Evolutionary conservation across 768 basidiomycete species (phyloP), one percentile per base, ranked within the genome.

Genomic region (Pholiota conissans): DNA sequence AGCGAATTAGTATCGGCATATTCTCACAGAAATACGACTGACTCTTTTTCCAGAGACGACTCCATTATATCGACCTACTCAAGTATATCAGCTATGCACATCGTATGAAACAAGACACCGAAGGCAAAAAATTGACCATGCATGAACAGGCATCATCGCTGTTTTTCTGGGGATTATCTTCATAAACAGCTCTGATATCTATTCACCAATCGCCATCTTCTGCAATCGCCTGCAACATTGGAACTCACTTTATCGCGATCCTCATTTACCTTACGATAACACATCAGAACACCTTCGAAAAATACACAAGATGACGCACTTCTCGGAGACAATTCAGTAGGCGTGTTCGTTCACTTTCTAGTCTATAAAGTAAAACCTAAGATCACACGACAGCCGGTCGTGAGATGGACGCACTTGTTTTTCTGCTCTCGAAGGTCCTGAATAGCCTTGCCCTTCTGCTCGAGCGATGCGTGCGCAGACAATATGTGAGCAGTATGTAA

Each of bases 401-500:
- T 13, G 24, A 55, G 14, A 22, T 16, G 26, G 16, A 27, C 26
- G 30, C 67, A 91, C 91, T 89, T 87, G 70, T 93, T 91, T 71
- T 87, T 88, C 74, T 93, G 91, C 70, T 91, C 91, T 53, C 83
- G 83, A 45, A 93, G 75, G 67, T 93, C 91, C 72, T 93, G 88
- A 14, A 93, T 84, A 7, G 87, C 82, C 62, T 85, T 90, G 60
- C 81, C 81, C 69, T 91, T 92, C 68, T 88, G 84, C 59, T 92
- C 89, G 4, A 93, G 75, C 28, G 86, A 81, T 1, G 89, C 85
- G 68, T 93, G 91, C 5, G 90, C 90, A 7, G 91, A 91, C 2
- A 93, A 76, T 40, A 93, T 91, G 67, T 93, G 90, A 9, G 92
- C 91, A 9, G 92, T 93, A 63, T 93, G 92, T 32, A 93, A 74